These are phyloP conservation scores for Silene vulgaris DNA, from an alignment of 179 eudicot genomes.

Conservation along the genomic window DNA sequence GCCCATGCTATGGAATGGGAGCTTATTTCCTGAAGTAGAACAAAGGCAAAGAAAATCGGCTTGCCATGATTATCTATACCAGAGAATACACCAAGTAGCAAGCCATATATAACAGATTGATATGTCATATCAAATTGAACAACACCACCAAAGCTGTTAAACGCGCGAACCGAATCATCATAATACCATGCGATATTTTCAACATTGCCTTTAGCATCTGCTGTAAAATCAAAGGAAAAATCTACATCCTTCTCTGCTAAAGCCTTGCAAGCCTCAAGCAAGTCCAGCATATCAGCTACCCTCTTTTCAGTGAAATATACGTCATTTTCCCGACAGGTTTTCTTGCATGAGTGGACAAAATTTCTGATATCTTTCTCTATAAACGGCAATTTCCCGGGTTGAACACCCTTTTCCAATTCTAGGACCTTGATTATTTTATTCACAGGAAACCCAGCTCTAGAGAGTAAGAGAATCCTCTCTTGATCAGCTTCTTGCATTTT, in stretches of 20 bases:
- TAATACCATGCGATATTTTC: constrained; percentile 32
- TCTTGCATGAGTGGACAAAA: constrained; percentile 58
- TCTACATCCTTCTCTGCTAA: constrained; percentile 24
- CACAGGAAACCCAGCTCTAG: constrained; percentile 75
- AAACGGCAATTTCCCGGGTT: constrained; percentile 63
- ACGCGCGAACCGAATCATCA: constrained; percentile 36
- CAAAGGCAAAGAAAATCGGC: constrained; percentile 48
- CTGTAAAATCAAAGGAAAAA: constrained; percentile 23
- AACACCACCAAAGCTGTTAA: constrained; percentile 49
- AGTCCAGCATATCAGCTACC: constrained; percentile 22
- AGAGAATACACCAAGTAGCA: constrained; percentile 57
- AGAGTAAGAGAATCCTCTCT: constrained; percentile 65
- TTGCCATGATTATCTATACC: constrained; percentile 60
- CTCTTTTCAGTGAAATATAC: constrained; percentile 24
- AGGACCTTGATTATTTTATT: constrained; percentile 57
- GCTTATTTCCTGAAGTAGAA: constrained; percentile 57
- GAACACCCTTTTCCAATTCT: constrained; percentile 66
- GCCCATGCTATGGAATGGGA: constrained; percentile 54
- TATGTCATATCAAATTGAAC: constrained; percentile 54
- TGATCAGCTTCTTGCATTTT: constrained; percentile 70
- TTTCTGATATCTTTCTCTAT: constrained; percentile 73
- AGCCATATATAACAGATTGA: constrained; percentile 45
- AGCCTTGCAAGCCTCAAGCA: constrained; percentile 29
- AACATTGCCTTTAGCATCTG: constrained; percentile 25
- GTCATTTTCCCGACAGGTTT: constrained; percentile 26